Evolutionary conservation across 2,329 filamentous ascomycete genomes (phyloP).

Genomic region (Cadophora malorum): DNA sequence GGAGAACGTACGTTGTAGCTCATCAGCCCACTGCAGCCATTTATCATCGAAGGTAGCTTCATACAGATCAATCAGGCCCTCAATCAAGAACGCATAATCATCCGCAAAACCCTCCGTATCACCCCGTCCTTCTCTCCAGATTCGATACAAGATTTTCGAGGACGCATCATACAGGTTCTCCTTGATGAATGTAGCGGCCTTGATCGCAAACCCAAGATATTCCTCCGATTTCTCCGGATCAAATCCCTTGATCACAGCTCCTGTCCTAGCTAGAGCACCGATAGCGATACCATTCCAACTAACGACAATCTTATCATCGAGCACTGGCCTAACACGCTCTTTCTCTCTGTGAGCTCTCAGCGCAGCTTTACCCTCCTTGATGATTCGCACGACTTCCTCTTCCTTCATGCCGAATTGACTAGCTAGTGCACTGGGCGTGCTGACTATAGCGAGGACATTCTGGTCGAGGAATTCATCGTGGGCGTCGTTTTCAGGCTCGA

Average conservation of each 20-base stretch:
- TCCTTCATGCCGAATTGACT: constrained; percentile 76
- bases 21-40: constrained; percentile 81
- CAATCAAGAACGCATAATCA: constrained; percentile 90
- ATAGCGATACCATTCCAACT: constrained; percentile 91
- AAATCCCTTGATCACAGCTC: constrained; percentile 68
- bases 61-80: constrained; percentile 83
- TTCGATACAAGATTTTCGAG: constrained; percentile 70
- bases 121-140: constrained; percentile 72
- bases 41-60: constrained; percentile 78
- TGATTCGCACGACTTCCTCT: constrained; percentile 70
- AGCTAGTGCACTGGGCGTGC: constrained; percentile 71
- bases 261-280: constrained; percentile 77
- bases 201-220: constrained; percentile 70
- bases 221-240: constrained; percentile 61
- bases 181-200: constrained; percentile 75
- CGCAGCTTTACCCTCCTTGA: constrained; percentile 70
- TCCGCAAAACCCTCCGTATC: constrained; percentile 81
- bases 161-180: constrained; percentile 72
- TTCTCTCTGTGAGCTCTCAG: constrained; percentile 74
- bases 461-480: constrained; percentile 95
- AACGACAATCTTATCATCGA: constrained; percentile 89
- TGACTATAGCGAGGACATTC: constrained; percentile 80
- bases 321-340: constrained; percentile 75
- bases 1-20: constrained; percentile 70
- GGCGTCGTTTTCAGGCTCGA: constrained; percentile 80